Conservation (phyloP, 2,329 filamentous ascomycete species). For the Stagonosporopsis rhizophila region DNA sequence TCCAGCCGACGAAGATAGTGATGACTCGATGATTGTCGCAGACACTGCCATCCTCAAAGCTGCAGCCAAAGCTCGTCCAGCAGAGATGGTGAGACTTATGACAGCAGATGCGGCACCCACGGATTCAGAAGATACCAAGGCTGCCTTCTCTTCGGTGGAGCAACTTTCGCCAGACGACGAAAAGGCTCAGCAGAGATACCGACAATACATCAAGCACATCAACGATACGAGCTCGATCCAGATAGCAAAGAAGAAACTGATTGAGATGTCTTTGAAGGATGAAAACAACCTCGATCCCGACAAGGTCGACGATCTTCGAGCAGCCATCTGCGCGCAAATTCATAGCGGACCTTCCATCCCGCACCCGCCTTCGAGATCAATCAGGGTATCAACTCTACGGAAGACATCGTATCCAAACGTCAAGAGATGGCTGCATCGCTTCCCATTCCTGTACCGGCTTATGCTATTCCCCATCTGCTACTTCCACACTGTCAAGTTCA, state of each 20-base stretch:
- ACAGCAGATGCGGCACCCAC: slow-evolving; percentile 50
- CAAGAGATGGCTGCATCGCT: slow-evolving; percentile 56
- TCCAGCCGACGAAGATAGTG: slow-evolving; percentile 40
- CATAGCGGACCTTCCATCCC: slow-evolving; percentile 58
- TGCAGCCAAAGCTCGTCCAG: slow-evolving; percentile 39
- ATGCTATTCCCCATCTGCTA: slow-evolving; percentile 59
- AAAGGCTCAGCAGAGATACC: slow-evolving; percentile 53
- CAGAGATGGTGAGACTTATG: slow-evolving; percentile 43
- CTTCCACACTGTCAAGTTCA: slow-evolving; percentile 60
- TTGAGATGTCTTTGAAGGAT: slow-evolving; percentile 36
- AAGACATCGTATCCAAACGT: slow-evolving; percentile 52
- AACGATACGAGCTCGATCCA: slow-evolving; percentile 40
- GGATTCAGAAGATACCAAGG: slow-evolving; percentile 38
- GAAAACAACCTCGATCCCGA: slow-evolving; percentile 44
- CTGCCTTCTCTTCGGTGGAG: slow-evolving; percentile 51
- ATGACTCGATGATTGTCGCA: slow-evolving; percentile 52
- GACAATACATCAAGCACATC: slow-evolving; percentile 49
- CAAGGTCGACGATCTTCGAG: slow-evolving; percentile 53
- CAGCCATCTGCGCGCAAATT: slow-evolving; percentile 58
- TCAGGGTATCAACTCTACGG: slow-evolving; percentile 59
- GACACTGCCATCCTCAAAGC: slow-evolving; percentile 57
- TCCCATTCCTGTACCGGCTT: slow-evolving; percentile 58
- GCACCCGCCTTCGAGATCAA: slow-evolving; percentile 58
- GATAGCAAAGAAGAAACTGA: slow-evolving; percentile 35
- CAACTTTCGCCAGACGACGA: slow-evolving; percentile 56